Evolutionary conservation across 176 grass and related monocot genomes (phyloP).

Genomic region (Calamus simplicifolius): DNA sequence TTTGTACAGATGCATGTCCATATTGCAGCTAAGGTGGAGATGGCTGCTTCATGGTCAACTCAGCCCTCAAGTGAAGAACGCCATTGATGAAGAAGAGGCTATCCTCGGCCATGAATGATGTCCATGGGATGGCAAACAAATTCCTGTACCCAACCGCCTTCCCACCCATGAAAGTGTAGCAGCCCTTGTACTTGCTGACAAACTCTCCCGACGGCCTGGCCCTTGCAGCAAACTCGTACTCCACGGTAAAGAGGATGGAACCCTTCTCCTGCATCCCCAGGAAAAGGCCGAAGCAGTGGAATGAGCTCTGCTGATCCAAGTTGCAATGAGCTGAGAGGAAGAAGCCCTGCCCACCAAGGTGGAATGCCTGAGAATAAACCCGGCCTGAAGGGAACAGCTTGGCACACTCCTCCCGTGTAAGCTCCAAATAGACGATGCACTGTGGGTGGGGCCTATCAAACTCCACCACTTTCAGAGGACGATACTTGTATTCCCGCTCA

Average conservation of each 20-base stretch:
- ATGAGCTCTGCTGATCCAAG: conserved; percentile 41
- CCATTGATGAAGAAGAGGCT: conserved; percentile 66
- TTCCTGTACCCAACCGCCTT: conserved; percentile 72
- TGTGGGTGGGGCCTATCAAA: conserved; percentile 64
- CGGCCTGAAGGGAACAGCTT: conserved; percentile 49
- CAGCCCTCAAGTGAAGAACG: conserved; percentile 69
- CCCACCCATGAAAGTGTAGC: conserved; percentile 83
- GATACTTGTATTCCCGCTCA: conserved; percentile 56
- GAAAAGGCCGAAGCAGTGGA: conserved; percentile 63
- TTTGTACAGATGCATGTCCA: too few relatives aligned
- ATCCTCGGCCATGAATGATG: conserved; percentile 56
- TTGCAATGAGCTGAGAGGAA: conserved; percentile 58
- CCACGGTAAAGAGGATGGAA: conserved; percentile 61
- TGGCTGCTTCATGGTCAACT: conserved; percentile 68
- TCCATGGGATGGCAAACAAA: conserved; percentile 70
- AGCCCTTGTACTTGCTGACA: conserved; percentile 59
- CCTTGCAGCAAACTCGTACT: conserved; percentile 74
- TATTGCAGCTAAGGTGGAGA: too few relatives aligned
- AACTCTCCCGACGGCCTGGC: conserved; percentile 43
- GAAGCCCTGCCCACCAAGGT: conserved; percentile 70
- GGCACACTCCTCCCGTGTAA: conserved; percentile 67
- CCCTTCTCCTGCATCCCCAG: conserved; percentile 97
- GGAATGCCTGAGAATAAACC: conserved; percentile 60
- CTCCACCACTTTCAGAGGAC: conserved; percentile 75
- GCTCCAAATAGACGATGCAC: conserved; percentile 72